Evolutionary conservation across 2,329 filamentous ascomycete species (phyloP).

Genomic region (Ascochyta clinopodiicola): DNA sequence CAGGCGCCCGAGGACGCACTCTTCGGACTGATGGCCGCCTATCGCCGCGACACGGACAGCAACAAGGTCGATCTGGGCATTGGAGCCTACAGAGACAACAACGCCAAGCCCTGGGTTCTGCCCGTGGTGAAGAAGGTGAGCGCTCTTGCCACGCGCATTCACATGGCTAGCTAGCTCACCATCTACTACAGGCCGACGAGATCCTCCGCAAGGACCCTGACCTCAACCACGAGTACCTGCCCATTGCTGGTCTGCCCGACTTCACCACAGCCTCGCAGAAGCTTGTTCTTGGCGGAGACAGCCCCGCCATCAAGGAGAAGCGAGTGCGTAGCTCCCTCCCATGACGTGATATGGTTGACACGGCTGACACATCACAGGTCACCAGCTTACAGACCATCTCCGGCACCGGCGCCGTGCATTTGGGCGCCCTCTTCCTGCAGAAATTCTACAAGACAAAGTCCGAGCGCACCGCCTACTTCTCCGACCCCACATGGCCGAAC

Average conservation of each 20-base stretch:
- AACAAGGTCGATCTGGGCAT: slow-evolving; percentile 95
- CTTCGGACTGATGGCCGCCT: slow-evolving; percentile 91
- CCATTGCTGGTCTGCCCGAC: slow-evolving; percentile 84
- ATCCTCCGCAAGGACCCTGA: slow-evolving; percentile 86
- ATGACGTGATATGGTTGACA: slow-evolving; percentile 36
- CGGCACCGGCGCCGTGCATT: slow-evolving; percentile 91
- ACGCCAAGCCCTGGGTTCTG: slow-evolving; percentile 95
- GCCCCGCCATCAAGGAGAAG: slow-evolving; percentile 82
- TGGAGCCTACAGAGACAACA: slow-evolving; percentile 93
- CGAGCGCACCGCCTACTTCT: slow-evolving; percentile 83
- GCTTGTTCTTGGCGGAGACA: slow-evolving; percentile 81
- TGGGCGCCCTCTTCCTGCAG: slow-evolving; percentile 90
- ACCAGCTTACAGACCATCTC: slow-evolving; percentile 93
- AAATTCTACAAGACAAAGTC: slow-evolving; percentile 78
- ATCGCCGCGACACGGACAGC: slow-evolving; percentile 73
- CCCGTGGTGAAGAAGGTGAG: slow-evolving; percentile 94
- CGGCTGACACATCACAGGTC: slow-evolving; percentile 54
- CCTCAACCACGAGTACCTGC: slow-evolving; percentile 97
- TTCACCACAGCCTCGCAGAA: slow-evolving; percentile 92
- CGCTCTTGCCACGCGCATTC: neutral
- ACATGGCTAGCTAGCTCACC: slow-evolving; percentile 25
- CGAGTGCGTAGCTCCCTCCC: slow-evolving; percentile 59
- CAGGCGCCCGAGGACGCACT: slow-evolving; percentile 94
- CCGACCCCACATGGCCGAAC: slow-evolving; percentile 96
- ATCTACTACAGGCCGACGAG: slow-evolving; percentile 76